Conservation (phyloP, 495 filamentous ascomycete species). For the Talaromyces wortmannii region DNA sequence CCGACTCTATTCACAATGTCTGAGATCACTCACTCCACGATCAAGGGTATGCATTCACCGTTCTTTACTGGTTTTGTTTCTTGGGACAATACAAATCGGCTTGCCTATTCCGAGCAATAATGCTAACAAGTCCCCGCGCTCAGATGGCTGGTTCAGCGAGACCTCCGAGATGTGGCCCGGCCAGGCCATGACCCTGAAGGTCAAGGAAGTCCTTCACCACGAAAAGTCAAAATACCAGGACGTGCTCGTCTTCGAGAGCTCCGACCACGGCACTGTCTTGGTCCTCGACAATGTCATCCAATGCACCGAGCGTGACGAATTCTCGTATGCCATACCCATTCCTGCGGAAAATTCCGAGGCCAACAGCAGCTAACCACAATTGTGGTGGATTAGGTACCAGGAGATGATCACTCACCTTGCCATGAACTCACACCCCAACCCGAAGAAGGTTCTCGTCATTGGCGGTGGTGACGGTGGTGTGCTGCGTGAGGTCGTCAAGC, state of each 20-base stretch:
- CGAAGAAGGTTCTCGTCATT: slow-evolving; percentile 96
- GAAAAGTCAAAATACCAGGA: slow-evolving; percentile 99
- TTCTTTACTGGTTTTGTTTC: too few species aligned
- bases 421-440: slow-evolving; percentile 97
- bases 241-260: slow-evolving; percentile 95
- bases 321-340: slow-evolving; percentile 50
- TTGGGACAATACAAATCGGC: neutral
- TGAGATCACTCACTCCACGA: slow-evolving; percentile 53
- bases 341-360: neutral
- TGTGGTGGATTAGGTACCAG: slow-evolving; percentile 61
- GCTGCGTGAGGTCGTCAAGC: slow-evolving; percentile 96
- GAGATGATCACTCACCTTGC: slow-evolving; percentile 99
- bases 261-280: slow-evolving; percentile 93
- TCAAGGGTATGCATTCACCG: slow-evolving; percentile 42
- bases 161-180: slow-evolving; percentile 97
- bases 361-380: slow-evolving; percentile 1
- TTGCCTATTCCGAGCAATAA: neutral
- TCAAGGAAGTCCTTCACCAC: slow-evolving; percentile 95
- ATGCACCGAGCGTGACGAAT: slow-evolving; percentile 96
- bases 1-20: slow-evolving; percentile 31
- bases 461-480: slow-evolving; percentile 97
- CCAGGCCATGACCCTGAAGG: slow-evolving; percentile 97
- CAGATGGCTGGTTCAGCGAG: slow-evolving; percentile 99
- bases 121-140: too few species aligned
- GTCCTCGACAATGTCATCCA: slow-evolving; percentile 99